phyloP scores from a whole-genome alignment of 2,329 filamentous ascomycete species.

The Verticillium isaacii region DNA sequence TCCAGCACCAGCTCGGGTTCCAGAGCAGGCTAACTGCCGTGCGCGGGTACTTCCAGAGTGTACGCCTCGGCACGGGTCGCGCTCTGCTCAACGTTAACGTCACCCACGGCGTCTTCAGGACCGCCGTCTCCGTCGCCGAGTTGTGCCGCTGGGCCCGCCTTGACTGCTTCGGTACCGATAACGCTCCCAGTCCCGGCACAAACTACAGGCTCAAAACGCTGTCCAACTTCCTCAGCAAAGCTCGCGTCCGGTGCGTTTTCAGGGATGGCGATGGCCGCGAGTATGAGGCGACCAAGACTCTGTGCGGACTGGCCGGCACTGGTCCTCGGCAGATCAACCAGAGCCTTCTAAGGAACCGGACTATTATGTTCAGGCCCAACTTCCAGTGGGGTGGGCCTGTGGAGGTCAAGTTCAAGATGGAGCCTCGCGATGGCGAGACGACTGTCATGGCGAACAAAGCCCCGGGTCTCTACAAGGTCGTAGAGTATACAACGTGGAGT shows the following conservation, averaged over 20 bases:
- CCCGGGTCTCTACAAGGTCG: slow-evolving; percentile 26
- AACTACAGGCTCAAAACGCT: slow-evolving; percentile 18
- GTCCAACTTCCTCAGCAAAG: slow-evolving; percentile 31
- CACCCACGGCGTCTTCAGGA: slow-evolving; percentile 47
- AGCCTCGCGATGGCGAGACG: slow-evolving; percentile 12
- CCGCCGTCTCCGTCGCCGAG: slow-evolving; percentile 26
- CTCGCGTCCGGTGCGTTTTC: slow-evolving; percentile 30
- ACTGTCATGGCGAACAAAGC: slow-evolving; percentile 11
- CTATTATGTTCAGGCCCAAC: not conserved
- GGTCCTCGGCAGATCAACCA: not conserved
- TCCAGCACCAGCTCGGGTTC: slow-evolving; percentile 19
- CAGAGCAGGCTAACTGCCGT: slow-evolving; percentile 32
- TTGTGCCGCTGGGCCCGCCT: slow-evolving; percentile 5
- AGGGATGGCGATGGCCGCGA: slow-evolving; percentile 15
- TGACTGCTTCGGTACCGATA: slow-evolving; percentile 7
- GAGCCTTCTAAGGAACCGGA: not conserved
- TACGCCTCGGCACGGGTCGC: slow-evolving; percentile 47
- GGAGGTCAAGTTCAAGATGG: slow-evolving; percentile 26
- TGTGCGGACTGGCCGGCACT: slow-evolving; percentile 19
- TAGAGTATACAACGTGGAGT: slow-evolving; percentile 40
- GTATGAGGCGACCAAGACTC: slow-evolving; percentile 14
- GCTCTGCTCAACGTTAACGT: slow-evolving; percentile 53
- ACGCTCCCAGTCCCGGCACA: not conserved
- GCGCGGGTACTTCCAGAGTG: slow-evolving; percentile 52
- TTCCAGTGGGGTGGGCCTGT: slow-evolving; percentile 15